Conservation (phyloP, 2,329 filamentous ascomycete genomes). For the Aspergillus vadensis region DNA sequence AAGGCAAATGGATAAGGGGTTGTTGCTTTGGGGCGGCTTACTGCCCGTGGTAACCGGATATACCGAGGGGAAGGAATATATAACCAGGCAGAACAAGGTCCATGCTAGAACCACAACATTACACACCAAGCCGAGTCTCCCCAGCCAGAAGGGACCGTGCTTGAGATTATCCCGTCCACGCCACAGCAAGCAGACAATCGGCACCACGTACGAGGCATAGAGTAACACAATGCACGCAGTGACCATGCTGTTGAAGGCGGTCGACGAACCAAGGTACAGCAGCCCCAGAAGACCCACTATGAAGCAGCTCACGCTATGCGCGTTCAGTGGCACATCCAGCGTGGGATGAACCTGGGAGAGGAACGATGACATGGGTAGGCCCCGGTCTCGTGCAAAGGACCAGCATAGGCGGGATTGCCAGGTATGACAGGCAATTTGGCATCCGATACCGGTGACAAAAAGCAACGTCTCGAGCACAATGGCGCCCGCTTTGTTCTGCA, state of each 20-base stretch:
- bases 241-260: constrained; percentile 47
- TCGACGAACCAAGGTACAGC: constrained; percentile 49
- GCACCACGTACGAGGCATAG: constrained; percentile 51
- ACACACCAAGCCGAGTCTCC: constrained; percentile 42
- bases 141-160: constrained; percentile 51
- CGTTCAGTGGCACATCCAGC: constrained; percentile 49
- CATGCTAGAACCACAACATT: constrained; percentile 49
- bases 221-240: constrained; percentile 52
- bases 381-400: constrained; percentile 56
- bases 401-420: constrained; percentile 55
- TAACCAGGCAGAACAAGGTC: constrained; percentile 43
- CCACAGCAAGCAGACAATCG: constrained; percentile 49
- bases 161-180: constrained; percentile 46
- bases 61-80: constrained; percentile 38
- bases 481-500: constrained; percentile 45
- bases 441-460: constrained; percentile 50
- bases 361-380: constrained; percentile 48
- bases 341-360: constrained; percentile 44
- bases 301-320: constrained; percentile 46
- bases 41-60: constrained; percentile 33
- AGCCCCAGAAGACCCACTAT: constrained; percentile 51
- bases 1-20: background rate
- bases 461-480: constrained; percentile 50
- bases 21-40: constrained; percentile 21
- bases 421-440: constrained; percentile 50